Conservation (phyloP, 2,329 filamentous ascomycete species). For the Fusarium subglutinans region DNA sequence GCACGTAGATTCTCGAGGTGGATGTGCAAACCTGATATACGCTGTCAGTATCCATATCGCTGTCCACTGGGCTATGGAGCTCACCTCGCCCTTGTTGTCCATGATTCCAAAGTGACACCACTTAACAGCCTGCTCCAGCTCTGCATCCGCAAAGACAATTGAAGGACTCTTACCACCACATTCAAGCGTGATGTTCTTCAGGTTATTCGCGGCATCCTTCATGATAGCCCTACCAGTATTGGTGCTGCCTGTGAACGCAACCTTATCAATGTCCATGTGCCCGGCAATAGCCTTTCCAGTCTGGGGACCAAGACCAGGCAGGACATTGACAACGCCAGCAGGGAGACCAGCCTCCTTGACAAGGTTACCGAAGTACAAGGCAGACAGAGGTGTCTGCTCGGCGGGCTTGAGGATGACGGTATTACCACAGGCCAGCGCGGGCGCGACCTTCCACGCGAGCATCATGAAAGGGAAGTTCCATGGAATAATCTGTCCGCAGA, state of each 20-base stretch:
- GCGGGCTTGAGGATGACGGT: constrained; percentile 67
- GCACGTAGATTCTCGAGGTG: constrained; percentile 67
- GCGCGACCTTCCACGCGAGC: constrained; percentile 77
- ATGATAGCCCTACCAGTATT: constrained; percentile 73
- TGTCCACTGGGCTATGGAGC: accelerated
- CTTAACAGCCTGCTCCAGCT: constrained; percentile 70
- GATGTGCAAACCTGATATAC: constrained; percentile 62
- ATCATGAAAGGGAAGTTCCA: constrained; percentile 50
- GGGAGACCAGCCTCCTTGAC: constrained; percentile 76
- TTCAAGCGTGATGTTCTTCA: constrained; percentile 68
- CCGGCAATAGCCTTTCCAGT: constrained; percentile 71
- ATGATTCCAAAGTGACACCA: constrained; percentile 51
- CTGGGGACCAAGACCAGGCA: constrained; percentile 71
- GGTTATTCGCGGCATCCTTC: constrained; percentile 68
- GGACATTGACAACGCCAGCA: constrained; percentile 76
- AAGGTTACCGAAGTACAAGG: constrained; percentile 68
- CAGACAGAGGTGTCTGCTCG: constrained; percentile 67
- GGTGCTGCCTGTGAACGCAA: constrained; percentile 77
- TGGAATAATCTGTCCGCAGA: constrained; percentile 73
- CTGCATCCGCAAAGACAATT: constrained; percentile 66
- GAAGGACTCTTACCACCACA: constrained; percentile 67
- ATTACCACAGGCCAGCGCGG: constrained; percentile 68
- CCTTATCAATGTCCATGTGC: constrained; percentile 72
- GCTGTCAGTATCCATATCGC: neutral
- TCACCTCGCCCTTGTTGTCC: constrained; percentile 66